Conservation (phyloP, 176 grass and related monocot genomes). For the Triticum dicoccoides region DNA sequence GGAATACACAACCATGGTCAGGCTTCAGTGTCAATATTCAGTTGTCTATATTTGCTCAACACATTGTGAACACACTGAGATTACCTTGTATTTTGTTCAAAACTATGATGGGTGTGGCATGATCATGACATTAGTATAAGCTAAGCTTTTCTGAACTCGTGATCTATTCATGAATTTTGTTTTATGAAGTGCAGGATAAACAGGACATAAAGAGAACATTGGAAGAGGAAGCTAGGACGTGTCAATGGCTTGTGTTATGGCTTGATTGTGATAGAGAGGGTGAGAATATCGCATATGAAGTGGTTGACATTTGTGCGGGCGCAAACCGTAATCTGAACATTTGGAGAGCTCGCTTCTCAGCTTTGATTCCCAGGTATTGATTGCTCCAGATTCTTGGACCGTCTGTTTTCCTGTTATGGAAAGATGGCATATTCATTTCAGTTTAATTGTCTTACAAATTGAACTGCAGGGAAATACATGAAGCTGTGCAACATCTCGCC, state of each 20-base stretch:
- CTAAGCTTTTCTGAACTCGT: constrained; percentile 1
- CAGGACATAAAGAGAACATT: constrained; percentile 80
- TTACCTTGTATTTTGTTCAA: constrained; percentile 14
- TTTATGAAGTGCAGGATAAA: constrained; percentile 70
- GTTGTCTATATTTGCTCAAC: constrained; percentile 20
- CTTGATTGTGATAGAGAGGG: constrained; percentile 99
- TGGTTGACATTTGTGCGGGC: constrained; percentile 73
- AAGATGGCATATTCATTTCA: constrained; percentile 11
- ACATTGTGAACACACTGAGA: neutral
- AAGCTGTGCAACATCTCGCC: constrained; percentile 80
- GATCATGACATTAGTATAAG: constrained; percentile 1
- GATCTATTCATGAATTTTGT: constrained; percentile 22
- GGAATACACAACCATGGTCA: constrained; percentile 2
- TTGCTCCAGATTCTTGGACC: constrained; percentile 14
- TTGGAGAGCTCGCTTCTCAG: constrained; percentile 95
- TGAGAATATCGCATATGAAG: constrained; percentile 98
- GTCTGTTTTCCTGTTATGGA: constrained; percentile 5
- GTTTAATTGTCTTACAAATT: constrained; percentile 22
- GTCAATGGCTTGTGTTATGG: constrained; percentile 92
- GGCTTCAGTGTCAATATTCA: neutral
- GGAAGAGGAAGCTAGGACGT: constrained; percentile 88
- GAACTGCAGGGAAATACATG: constrained; percentile 81
- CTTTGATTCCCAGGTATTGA: constrained; percentile 80
- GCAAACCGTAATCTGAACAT: constrained; percentile 67
- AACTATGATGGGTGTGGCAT: neutral